phyloP scores from a whole-genome alignment of 2,329 filamentous ascomycete genomes.

The Aspergillus terreus region DNA sequence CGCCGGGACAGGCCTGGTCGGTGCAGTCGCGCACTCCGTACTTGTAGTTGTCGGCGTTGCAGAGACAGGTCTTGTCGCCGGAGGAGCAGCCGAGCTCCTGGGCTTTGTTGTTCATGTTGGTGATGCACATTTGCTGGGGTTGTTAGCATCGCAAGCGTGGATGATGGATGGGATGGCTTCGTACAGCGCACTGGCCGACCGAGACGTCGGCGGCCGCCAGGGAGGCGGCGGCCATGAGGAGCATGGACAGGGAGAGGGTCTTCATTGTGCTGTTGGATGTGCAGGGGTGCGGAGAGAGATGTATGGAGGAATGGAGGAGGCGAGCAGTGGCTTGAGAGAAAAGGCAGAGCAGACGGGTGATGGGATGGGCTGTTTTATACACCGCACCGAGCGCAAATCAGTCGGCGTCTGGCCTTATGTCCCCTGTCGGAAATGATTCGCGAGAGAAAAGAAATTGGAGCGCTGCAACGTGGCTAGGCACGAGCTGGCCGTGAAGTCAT shows the following conservation, averaged over 20 bases:
- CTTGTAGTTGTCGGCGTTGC: slow-evolving; percentile 38
- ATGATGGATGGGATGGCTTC: slow-evolving; percentile 3
- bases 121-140: slow-evolving; percentile 41
- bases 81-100: slow-evolving; percentile 36
- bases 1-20: slow-evolving; percentile 39
- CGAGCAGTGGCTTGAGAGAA: not conserved
- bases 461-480: not conserved
- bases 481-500: not conserved
- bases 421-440: no score
- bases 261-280: slow-evolving; percentile 26
- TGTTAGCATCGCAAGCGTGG: slow-evolving; percentile 9
- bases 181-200: slow-evolving; percentile 30
- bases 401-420: no score
- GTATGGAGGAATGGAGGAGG: not conserved
- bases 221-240: slow-evolving; percentile 26
- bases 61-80: slow-evolving; percentile 39
- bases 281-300: not conserved
- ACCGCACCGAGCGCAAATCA: not conserved
- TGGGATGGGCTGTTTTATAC: not conserved
- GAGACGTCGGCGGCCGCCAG: slow-evolving; percentile 22
- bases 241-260: slow-evolving; percentile 28
- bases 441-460: no score
- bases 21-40: slow-evolving; percentile 48
- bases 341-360: not conserved
- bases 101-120: slow-evolving; percentile 42